Conservation (phyloP, 1,139 yeast species). For the Sugiyamaella japonica region DNA sequence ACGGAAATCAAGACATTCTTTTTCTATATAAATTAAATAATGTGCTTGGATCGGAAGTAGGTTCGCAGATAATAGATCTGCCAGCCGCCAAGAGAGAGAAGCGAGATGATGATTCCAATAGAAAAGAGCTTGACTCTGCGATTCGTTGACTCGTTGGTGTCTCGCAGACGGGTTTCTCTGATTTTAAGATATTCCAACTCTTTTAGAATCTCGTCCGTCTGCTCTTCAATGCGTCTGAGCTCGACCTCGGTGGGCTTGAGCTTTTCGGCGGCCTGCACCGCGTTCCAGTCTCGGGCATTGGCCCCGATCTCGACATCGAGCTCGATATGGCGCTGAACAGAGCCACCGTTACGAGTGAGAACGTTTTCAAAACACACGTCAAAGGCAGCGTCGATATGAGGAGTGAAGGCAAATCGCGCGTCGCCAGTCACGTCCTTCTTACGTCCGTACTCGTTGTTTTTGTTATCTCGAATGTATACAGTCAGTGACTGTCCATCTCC, state of each 20-base stretch:
- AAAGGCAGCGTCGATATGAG: slow-evolving; percentile 78
- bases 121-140: slow-evolving; percentile 80
- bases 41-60: slow-evolving; percentile 92
- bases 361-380: slow-evolving; percentile 87
- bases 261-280: slow-evolving; percentile 87
- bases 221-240: slow-evolving; percentile 76
- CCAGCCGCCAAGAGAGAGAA: slow-evolving; percentile 84
- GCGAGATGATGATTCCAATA: slow-evolving; percentile 60
- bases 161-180: slow-evolving; percentile 91
- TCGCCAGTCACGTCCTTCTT: slow-evolving; percentile 55
- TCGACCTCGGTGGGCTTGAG: slow-evolving; percentile 91
- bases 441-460: slow-evolving; percentile 44
- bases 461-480: slow-evolving; percentile 39
- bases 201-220: slow-evolving; percentile 72
- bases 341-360: slow-evolving; percentile 39
- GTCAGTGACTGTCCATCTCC: slow-evolving; percentile 83
- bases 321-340: slow-evolving; percentile 56
- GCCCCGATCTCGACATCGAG: slow-evolving; percentile 94
- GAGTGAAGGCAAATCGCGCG: slow-evolving; percentile 74
- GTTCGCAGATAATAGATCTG: slow-evolving; percentile 88
- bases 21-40: slow-evolving; percentile 51
- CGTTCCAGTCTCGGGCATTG: slow-evolving; percentile 97
- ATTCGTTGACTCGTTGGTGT: slow-evolving; percentile 93
- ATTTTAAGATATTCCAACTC: slow-evolving; percentile 79
- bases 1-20: background rate